Percentiles rank a stretch among this genome's conserved stretches.
phyloP scores from a whole-genome alignment of 2,329 filamentous ascomycete species.

The Xylaria multiplex region DNA sequence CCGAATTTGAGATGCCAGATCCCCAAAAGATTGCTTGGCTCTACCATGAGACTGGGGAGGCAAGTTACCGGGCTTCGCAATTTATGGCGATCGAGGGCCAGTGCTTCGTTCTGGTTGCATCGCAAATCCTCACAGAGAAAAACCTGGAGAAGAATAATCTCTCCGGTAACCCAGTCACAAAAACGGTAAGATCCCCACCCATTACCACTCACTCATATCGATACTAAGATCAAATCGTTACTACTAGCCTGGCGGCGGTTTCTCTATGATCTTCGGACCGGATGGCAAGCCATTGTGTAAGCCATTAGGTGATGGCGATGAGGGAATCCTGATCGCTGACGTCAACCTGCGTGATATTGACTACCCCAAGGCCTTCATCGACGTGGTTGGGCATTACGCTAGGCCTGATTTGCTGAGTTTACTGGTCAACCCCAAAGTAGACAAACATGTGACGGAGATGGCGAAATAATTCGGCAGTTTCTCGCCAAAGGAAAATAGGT shows the following conservation, averaged over 20 bases:
- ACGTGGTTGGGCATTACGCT: constrained; percentile 53
- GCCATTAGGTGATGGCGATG: constrained; percentile 52
- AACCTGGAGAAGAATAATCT: constrained; percentile 54
- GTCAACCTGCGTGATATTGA: constrained; percentile 58
- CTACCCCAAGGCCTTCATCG: constrained; percentile 53
- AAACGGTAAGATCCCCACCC: constrained; percentile 44
- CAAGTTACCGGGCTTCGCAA: constrained; percentile 51
- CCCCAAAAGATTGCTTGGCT: constrained; percentile 50
- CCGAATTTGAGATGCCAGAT: constrained; percentile 51
- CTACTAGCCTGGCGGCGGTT: constrained; percentile 55
- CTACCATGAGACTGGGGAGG: constrained; percentile 51
- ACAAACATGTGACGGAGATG: constrained; percentile 47
- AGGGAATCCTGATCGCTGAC: constrained; percentile 62
- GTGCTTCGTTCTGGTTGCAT: constrained; percentile 54
- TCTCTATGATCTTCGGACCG: constrained; percentile 62
- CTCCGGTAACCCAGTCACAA: constrained; percentile 51
- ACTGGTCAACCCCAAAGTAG: constrained; percentile 50
- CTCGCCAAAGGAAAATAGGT: constrained; percentile 5
- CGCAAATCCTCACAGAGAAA: constrained; percentile 54
- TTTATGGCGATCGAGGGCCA: constrained; percentile 57
- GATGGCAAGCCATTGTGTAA: constrained; percentile 60
- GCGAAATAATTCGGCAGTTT: constrained; percentile 38
- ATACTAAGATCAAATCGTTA: constrained; percentile 20
- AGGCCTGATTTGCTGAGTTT: constrained; percentile 55
- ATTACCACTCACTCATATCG: constrained; percentile 4